Percentiles rank a stretch among this genome's conserved stretches.
Conservation (phyloP, 2,329 filamentous ascomycete genomes). For the Botrytis porri region DNA sequence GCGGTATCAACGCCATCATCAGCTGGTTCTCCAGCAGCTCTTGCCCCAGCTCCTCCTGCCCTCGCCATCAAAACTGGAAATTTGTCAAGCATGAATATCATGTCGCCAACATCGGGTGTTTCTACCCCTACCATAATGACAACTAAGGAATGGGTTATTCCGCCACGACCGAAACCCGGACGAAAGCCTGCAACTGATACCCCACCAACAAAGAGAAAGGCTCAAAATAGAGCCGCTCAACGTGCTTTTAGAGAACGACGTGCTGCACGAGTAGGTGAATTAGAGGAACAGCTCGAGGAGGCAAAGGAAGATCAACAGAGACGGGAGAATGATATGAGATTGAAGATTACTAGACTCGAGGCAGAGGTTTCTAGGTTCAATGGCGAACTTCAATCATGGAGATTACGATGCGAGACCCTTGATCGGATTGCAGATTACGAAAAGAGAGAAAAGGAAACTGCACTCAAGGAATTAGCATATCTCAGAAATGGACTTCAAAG, state of each 20-base stretch:
- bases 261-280: constrained; percentile 76
- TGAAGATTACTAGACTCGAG: constrained; percentile 59
- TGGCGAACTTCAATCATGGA: constrained; percentile 38
- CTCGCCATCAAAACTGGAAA: constrained; percentile 40
- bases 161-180: constrained; percentile 81
- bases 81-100: constrained; percentile 25
- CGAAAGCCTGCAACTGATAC: constrained; percentile 93
- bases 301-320: constrained; percentile 56
- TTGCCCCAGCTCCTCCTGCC: constrained; percentile 36
- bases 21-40: constrained; percentile 39
- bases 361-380: constrained; percentile 63
- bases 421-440: constrained; percentile 39
- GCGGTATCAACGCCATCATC: constrained; percentile 42
- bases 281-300: constrained; percentile 65
- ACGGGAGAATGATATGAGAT: constrained; percentile 52
- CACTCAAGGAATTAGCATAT: constrained; percentile 42
- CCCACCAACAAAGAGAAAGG: constrained; percentile 87
- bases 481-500: constrained; percentile 35
- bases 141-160: constrained; percentile 81
- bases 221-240: constrained; percentile 90
- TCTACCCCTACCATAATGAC: constrained; percentile 56
- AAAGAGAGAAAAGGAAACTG: constrained; percentile 44
- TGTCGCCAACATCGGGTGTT: constrained; percentile 37
- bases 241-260: constrained; percentile 85
- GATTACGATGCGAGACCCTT: constrained; percentile 36